A percentile compares a stretch with the other conserved stretches of the same genome.
Conservation (phyloP, 2,329 filamentous ascomycete genomes). For the Rhexocercosporidium sp. region DNA sequence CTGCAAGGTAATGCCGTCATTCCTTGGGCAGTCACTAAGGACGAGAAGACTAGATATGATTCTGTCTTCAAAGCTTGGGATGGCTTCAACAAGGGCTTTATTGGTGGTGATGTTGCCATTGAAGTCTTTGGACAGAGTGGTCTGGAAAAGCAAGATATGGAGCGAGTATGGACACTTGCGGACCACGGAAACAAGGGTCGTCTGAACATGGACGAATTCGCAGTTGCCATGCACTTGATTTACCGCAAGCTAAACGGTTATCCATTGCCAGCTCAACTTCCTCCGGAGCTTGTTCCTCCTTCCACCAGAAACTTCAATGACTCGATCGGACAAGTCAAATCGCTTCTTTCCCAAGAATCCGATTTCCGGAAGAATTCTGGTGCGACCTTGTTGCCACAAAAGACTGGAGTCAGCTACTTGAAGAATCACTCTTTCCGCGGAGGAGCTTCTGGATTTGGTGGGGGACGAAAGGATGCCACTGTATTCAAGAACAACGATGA, state of each 20-base stretch:
- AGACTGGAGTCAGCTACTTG: conserved; percentile 96
- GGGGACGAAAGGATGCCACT: conserved; percentile 87
- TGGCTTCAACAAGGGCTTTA: conserved; percentile 89
- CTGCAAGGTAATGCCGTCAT: conserved; percentile 93
- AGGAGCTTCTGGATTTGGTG: conserved; percentile 56
- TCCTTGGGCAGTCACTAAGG: conserved; percentile 98
- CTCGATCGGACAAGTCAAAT: conserved; percentile 92
- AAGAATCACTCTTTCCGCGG: conserved; percentile 92
- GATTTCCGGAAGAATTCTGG: conserved; percentile 88
- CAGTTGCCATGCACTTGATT: conserved; percentile 98
- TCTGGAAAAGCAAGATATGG: conserved; percentile 85
- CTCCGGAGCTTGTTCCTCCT: conserved; percentile 90
- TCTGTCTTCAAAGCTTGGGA: conserved; percentile 96
- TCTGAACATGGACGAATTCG: conserved; percentile 95
- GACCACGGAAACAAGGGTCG: conserved; percentile 94
- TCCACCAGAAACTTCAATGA: conserved; percentile 93
- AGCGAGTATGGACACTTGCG: conserved; percentile 92
- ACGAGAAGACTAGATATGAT: conserved; percentile 97
- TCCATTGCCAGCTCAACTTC: conserved; percentile 83
- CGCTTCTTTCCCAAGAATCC: conserved; percentile 85
- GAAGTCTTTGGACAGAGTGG: conserved; percentile 98
- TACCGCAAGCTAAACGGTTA: conserved; percentile 97
- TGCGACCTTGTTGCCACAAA: conserved; percentile 88
- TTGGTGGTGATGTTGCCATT: conserved; percentile 89
- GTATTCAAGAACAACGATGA: conserved; percentile 97